A percentile compares a stretch with the other conserved stretches of the same genome.
phyloP scores from a whole-genome alignment of 306 rosid species.

The Fragaria ananassa region DNA sequence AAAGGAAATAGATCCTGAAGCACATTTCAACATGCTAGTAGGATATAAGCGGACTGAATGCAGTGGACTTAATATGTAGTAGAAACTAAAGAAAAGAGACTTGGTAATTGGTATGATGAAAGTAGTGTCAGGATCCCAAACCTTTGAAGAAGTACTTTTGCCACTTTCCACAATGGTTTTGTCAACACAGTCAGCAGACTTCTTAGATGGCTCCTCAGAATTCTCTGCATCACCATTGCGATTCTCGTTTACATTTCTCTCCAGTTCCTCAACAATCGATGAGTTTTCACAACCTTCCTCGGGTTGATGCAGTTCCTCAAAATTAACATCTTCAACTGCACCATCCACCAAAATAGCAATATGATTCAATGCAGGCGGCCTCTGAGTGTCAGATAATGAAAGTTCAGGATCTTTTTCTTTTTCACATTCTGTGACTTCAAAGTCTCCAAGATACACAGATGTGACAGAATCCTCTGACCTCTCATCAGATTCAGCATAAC shows the following conservation, averaged over 20 bases:
- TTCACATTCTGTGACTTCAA: slow-evolving; percentile 27
- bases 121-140: slow-evolving; percentile 17
- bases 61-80: not conserved
- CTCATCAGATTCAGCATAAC: slow-evolving; percentile 36
- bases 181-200: slow-evolving; percentile 17
- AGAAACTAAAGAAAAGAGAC: not conserved
- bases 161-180: slow-evolving; percentile 31
- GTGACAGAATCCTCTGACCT: slow-evolving; percentile 38
- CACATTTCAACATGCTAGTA: not conserved
- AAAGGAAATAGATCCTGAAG: not conserved
- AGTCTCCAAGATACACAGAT: slow-evolving; percentile 43
- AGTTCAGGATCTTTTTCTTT: slow-evolving; percentile 30
- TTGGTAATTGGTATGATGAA: not conserved
- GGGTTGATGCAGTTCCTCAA: slow-evolving; percentile 34
- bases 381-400: slow-evolving; percentile 32
- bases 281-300: slow-evolving; percentile 28
- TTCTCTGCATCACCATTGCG: slow-evolving; percentile 9
- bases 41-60: not conserved
- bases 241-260: slow-evolving; percentile 4
- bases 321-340: slow-evolving; percentile 15
- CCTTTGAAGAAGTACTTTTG: slow-evolving; percentile 43
- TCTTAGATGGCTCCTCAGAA: slow-evolving; percentile 31
- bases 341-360: slow-evolving; percentile 25
- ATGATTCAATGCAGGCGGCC: slow-evolving; percentile 22
- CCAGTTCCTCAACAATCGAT: slow-evolving; percentile 13